Percentiles rank a stretch among this genome's conserved stretches.
These are phyloP conservation scores for Auxenochlorella protothecoides DNA, from an alignment of 139 green algal genomes.

Conservation along the genomic window DNA sequence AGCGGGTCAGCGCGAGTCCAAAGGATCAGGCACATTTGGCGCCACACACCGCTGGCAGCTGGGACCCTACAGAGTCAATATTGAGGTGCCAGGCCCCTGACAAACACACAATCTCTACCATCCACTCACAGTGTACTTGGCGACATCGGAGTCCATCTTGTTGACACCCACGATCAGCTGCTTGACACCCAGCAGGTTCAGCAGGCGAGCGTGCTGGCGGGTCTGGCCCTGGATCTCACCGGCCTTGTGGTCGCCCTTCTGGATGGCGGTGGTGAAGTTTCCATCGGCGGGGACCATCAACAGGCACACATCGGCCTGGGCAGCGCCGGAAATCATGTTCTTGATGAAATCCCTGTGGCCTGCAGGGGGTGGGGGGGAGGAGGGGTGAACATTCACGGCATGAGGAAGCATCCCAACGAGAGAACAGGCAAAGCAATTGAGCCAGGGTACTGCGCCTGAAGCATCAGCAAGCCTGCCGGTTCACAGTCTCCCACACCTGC, in stretches of 20 bases:
- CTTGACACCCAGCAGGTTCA: constrained; percentile 97
- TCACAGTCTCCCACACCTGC: too few relatives aligned
- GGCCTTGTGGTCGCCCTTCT: constrained; percentile 96
- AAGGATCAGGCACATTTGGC: too few relatives aligned
- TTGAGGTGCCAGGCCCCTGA: too few relatives aligned
- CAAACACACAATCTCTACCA: background rate
- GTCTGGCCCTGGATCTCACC: constrained; percentile 96
- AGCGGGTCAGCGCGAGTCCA: background rate
- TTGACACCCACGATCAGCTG: constrained; percentile 90
- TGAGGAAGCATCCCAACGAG: too few relatives aligned
- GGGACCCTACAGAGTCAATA: too few relatives aligned
- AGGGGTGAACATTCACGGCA: background rate
- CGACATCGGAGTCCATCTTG: constrained; percentile 96
- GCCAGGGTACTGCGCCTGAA: too few relatives aligned
- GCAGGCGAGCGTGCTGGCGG: constrained; percentile 94
- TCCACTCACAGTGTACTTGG: constrained; percentile 70
- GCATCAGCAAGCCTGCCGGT: too few relatives aligned
- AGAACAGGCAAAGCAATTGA: too few relatives aligned
- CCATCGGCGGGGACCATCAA: constrained; percentile 75
- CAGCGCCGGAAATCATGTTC: constrained; percentile 99
- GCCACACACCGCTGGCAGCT: too few relatives aligned
- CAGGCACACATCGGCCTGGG: constrained; percentile 85
- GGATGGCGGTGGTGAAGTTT: constrained; percentile 96
- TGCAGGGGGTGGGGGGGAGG: constrained; percentile 6
- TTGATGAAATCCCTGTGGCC: constrained; percentile 99